These are phyloP conservation scores for Brassica nigra DNA, from an alignment of 345 rosid species.

Conservation along the genomic window DNA sequence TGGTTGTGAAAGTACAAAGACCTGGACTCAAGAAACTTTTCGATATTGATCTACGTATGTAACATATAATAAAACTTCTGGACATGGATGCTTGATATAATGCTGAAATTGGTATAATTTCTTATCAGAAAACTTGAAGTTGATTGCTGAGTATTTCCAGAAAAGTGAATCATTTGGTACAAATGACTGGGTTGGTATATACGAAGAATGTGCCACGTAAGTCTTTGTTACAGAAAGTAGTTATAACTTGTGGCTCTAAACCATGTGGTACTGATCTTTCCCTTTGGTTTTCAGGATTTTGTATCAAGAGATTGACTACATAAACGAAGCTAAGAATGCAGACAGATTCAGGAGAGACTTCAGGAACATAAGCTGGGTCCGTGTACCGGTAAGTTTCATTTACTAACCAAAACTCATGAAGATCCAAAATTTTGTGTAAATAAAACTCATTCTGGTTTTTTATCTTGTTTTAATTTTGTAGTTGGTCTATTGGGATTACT, in stretches of 20 bases:
- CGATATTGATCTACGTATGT: constrained; percentile 88
- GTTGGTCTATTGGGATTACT: constrained; percentile 95
- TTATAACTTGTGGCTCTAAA: constrained; percentile 4
- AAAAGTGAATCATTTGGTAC: constrained; percentile 79
- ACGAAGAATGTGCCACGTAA: constrained; percentile 87
- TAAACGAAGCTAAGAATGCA: constrained; percentile 94
- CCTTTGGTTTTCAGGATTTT: constrained; percentile 63
- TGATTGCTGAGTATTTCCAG: constrained; percentile 89
- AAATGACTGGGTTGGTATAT: constrained; percentile 90
- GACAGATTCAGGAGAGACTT: constrained; percentile 89
- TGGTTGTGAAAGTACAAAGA: constrained; percentile 90
- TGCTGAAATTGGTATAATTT: constrained; percentile 21
- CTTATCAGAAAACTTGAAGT: constrained; percentile 73
- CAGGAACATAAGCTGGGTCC: constrained; percentile 90
- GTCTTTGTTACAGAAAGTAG: constrained; percentile 27
- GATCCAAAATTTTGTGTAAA: neutral
- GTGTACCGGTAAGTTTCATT: constrained; percentile 78
- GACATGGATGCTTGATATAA: neutral
- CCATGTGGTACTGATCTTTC: constrained; percentile 12
- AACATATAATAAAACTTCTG: neutral
- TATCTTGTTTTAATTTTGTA: constrained; percentile 38
- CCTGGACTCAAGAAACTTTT: constrained; percentile 95
- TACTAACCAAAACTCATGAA: constrained; percentile 3
- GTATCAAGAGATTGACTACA: constrained; percentile 92
- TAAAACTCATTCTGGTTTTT: constrained; percentile 7